phyloP scores from a whole-genome alignment of 2,329 filamentous ascomycete genomes.

The Metarhizium rileyi region DNA sequence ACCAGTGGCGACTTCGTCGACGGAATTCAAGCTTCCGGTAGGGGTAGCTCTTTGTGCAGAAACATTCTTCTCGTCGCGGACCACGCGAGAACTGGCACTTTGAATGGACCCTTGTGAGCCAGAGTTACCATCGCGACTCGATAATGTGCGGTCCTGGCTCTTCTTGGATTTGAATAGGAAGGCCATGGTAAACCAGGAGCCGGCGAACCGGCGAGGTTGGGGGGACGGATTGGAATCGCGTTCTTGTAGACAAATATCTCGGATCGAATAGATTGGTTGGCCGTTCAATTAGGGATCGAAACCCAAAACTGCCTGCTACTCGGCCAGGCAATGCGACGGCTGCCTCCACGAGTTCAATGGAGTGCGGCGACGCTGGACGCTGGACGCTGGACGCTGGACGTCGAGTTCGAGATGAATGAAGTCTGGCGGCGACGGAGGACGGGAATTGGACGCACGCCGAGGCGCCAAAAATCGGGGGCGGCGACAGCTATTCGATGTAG shows the following conservation, averaged over 20 bases:
- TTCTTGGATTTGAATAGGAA: constrained; percentile 81
- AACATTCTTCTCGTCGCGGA: constrained; percentile 44
- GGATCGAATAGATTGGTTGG: neutral
- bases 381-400: constrained; percentile 8
- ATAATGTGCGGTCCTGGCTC: constrained; percentile 52
- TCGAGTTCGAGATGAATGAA: neutral
- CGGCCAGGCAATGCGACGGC: constrained; percentile 3
- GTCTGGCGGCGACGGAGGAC: neutral
- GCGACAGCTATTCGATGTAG: constrained; percentile 13
- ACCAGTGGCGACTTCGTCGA: constrained; percentile 46
- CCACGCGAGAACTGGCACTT: constrained; percentile 35
- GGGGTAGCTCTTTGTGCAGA: constrained; percentile 54
- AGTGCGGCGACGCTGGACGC: constrained; percentile 1
- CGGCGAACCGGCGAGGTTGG: constrained; percentile 23
- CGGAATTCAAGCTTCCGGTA: constrained; percentile 67
- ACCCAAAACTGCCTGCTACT: neutral
- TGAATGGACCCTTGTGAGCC: constrained; percentile 39
- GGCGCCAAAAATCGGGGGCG: constrained; percentile 6
- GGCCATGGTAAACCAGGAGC: constrained; percentile 51
- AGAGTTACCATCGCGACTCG: constrained; percentile 43
- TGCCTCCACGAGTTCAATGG: neutral
- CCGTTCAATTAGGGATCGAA: neutral
- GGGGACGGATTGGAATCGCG: neutral
- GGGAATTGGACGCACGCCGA: neutral
- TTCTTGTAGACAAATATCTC: neutral